phyloP scores from a whole-genome alignment of 2,329 filamentous ascomycete species.

The Aureobasidium mangrovei region DNA sequence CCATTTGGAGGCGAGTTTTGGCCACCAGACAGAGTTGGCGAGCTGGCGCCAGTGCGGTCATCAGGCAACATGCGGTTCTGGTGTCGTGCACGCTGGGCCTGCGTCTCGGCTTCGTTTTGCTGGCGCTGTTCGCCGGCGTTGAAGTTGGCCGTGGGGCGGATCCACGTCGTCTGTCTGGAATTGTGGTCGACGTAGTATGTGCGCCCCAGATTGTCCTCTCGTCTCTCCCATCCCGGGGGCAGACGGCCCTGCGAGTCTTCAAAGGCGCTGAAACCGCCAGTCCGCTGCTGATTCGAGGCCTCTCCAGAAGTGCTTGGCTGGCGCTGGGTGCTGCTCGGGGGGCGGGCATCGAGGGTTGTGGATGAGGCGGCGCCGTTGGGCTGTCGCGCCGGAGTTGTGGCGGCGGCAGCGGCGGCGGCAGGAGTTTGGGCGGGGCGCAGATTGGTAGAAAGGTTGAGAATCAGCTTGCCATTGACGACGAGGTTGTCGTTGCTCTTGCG shows the following conservation, averaged over 20 bases:
- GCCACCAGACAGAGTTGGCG: slow-evolving; percentile 60
- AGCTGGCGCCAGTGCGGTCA: slow-evolving; percentile 87
- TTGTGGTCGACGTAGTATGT: slow-evolving; percentile 99
- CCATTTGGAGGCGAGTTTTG: slow-evolving; percentile 31
- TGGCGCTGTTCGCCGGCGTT: slow-evolving; percentile 67
- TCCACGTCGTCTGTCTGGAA: slow-evolving; percentile 94
- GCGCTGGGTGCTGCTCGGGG: slow-evolving; percentile 26
- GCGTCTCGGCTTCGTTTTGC: slow-evolving; percentile 81
- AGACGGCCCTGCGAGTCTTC: slow-evolving; percentile 92
- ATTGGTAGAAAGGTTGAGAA: slow-evolving; percentile 92
- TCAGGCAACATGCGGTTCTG: slow-evolving; percentile 94
- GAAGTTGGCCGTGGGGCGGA: slow-evolving; percentile 69
- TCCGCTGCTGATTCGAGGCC: slow-evolving; percentile 24
- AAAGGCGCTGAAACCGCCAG: slow-evolving; percentile 70
- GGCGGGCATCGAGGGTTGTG: slow-evolving; percentile 18
- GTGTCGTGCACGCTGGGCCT: slow-evolving; percentile 85
- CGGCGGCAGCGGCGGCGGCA: slow-evolving; percentile 18
- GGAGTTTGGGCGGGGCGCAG: slow-evolving; percentile 56
- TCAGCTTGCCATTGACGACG: slow-evolving; percentile 94
- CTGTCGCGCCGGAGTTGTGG: slow-evolving; percentile 22
- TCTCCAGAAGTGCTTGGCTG: slow-evolving; percentile 15
- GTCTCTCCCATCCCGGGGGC: slow-evolving; percentile 88
- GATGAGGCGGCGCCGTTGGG: slow-evolving; percentile 20
- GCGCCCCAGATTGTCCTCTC: slow-evolving; percentile 87
- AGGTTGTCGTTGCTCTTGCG: slow-evolving; percentile 98